Evolutionary conservation across 176 grass and related monocot species (phyloP), one percentile per base, ranked within the genome.

Genomic region (Musa acuminata): DNA sequence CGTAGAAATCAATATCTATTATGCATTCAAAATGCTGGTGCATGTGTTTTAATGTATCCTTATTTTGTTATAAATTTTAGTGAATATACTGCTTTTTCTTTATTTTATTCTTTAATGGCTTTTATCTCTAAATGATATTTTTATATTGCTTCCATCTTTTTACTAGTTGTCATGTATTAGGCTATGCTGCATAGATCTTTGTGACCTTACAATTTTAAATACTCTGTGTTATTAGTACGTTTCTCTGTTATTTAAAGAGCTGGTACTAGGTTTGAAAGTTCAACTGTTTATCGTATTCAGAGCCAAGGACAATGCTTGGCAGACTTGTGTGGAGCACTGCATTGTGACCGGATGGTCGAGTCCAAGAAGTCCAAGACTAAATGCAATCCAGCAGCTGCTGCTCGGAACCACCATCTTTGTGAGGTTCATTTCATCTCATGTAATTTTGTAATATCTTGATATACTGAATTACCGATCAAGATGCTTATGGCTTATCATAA

Each of bases 321-420:
- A 55, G 90, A 98, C 83, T 60, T 93, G 75, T 98, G 90, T 49
- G 90, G 90, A 69, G 87, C 94, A 57, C 81, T 98, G 77, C 94
- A 98, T 43, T 98, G 94, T 62, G 94, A 98, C 77, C 84, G 72
- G 78, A 77, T 88, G 72, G 81, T 87, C 19, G 86, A 98, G 62
- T 90, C 83, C 64, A 98, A 89, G 82, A 98, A 89, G 70, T 57
- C 80, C 64, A 98, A 98, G 82, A 84, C 78, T 77, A 98, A 98
- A 93, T 98, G 90, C 83, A 98, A 91, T 92, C 83, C 82, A 54
- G 83, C 94, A 79, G 90, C 80, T 54, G 84, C 85, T 80, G 73
- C 88, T 81, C 91, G 90, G 80, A 98, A 98, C 53, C 94, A 53
- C 60, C 94, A 91, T 84, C 85, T 90, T 87, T 98, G 94, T 84